Evolutionary conservation across 2,329 filamentous ascomycete species (phyloP).

Genomic region (Hirsutella rhossiliensis): DNA sequence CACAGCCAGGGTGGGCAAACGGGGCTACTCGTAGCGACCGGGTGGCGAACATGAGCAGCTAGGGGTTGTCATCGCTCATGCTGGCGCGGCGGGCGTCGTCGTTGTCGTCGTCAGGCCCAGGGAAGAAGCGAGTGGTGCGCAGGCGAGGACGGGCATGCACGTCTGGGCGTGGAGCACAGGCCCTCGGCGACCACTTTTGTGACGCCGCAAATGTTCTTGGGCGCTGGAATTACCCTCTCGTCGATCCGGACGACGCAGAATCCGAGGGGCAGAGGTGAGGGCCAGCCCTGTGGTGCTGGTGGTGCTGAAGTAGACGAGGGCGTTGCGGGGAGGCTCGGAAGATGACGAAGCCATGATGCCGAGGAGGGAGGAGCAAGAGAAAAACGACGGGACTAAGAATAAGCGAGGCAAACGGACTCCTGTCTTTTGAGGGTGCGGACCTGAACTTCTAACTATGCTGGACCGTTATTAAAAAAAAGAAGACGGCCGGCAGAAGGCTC

Average conservation of each 20-base stretch:
- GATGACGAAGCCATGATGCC: no score
- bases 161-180: constrained; percentile 28
- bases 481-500: no score
- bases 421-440: no score
- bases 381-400: no score
- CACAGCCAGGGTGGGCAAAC: no score
- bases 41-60: constrained; percentile 35
- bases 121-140: constrained; percentile 36
- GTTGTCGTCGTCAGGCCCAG: constrained; percentile 32
- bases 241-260: constrained; percentile 30
- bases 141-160: constrained; percentile 26
- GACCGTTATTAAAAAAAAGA: no score
- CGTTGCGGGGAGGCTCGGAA: no score
- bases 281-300: constrained; percentile 32
- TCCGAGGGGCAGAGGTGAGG: constrained; percentile 21
- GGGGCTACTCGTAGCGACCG: no score
- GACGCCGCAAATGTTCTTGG: constrained; percentile 36
- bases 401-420: no score
- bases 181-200: constrained; percentile 38
- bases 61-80: constrained; percentile 30
- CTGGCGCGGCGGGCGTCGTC: constrained; percentile 24
- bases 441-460: no score
- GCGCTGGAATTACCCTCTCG: constrained; percentile 24
- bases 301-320: constrained; percentile 33
- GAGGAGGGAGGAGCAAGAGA: constrained; percentile 12